Conservation (phyloP, 2,329 filamentous ascomycete genomes). For the Monascus ruber region DNA sequence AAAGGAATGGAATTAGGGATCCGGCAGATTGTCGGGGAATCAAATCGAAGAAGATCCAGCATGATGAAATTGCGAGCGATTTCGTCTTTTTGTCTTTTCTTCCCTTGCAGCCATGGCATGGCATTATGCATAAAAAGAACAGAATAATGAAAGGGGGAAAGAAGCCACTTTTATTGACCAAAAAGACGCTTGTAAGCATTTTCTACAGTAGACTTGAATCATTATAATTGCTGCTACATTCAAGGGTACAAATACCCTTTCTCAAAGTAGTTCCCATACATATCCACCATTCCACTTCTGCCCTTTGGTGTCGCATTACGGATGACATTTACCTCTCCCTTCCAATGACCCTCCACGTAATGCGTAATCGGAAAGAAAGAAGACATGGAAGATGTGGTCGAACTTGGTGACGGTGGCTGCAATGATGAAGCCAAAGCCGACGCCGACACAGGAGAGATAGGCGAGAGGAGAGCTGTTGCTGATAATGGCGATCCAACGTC, state of each 20-base stretch:
- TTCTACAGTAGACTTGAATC: background rate
- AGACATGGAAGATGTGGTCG: conserved; percentile 1
- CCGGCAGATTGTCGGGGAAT: background rate
- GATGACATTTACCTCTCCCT: conserved; percentile 48
- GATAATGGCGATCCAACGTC: no score
- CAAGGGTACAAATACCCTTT: conserved; percentile 42
- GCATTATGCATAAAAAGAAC: background rate
- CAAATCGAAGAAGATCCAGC: conserved; percentile 1
- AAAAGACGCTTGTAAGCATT: no score
- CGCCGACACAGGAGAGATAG: conserved; percentile 3
- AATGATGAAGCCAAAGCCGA: conserved; percentile 1
- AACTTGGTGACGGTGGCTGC: conserved; percentile 7
- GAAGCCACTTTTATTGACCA: no score
- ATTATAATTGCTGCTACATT: conserved; percentile 6
- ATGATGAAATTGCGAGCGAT: conserved; percentile 2
- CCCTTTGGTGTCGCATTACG: conserved; percentile 30
- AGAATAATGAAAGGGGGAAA: no score
- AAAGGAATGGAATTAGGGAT: background rate
- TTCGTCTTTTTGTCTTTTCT: background rate
- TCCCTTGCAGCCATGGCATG: background rate
- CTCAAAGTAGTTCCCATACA: conserved; percentile 44
- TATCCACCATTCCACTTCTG: conserved; percentile 37
- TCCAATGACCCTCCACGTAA: conserved; percentile 49
- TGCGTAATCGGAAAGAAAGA: conserved; percentile 15
- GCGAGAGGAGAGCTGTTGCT: conserved; percentile 5